Evolutionary conservation across 106 monocot genomes (phyloP).

Genomic region (Dendrobium officinale): DNA sequence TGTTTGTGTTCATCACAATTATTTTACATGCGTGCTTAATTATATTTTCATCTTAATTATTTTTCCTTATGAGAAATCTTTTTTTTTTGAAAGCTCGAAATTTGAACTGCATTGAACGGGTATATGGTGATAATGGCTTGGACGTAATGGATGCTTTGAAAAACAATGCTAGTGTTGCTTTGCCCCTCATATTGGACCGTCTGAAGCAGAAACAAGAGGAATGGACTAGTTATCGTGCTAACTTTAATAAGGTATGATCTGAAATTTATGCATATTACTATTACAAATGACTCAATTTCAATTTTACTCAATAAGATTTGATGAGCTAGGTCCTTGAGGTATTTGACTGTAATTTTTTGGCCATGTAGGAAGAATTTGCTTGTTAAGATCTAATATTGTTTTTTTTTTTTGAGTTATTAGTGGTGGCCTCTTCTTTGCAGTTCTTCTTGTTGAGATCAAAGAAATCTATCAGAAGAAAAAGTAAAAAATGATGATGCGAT

Average conservation of each 20-base stretch:
- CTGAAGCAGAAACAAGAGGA: constrained; percentile 90
- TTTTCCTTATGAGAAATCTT: constrained; percentile 11
- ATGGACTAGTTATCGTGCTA: constrained; percentile 60
- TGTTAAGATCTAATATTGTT: too few species aligned
- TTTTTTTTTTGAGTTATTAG: too few species aligned
- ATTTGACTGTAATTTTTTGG: too few species aligned
- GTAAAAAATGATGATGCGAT: constrained; percentile 28
- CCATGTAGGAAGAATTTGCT: too few species aligned
- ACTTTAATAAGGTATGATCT: constrained; percentile 84
- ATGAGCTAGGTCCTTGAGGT: too few species aligned
- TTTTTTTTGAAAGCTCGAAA: constrained; percentile 44
- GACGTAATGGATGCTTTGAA: constrained; percentile 67
- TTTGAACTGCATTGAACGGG: too few species aligned
- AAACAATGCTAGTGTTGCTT: constrained; percentile 57
- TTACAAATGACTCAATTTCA: constrained; percentile 82
- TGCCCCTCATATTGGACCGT: constrained; percentile 71
- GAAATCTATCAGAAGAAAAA: constrained; percentile 63
- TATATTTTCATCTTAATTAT: neutral
- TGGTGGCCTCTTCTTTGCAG: constrained; percentile 11
- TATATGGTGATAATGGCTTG: constrained; percentile 80
- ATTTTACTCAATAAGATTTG: too few species aligned
- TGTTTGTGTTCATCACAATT: too few species aligned
- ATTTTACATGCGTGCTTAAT: too few species aligned
- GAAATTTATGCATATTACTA: constrained; percentile 66
- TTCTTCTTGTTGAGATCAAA: constrained; percentile 63